phyloP scores from a whole-genome alignment of 2,329 filamentous ascomycete species.

The Cladophialophora psammophila region DNA sequence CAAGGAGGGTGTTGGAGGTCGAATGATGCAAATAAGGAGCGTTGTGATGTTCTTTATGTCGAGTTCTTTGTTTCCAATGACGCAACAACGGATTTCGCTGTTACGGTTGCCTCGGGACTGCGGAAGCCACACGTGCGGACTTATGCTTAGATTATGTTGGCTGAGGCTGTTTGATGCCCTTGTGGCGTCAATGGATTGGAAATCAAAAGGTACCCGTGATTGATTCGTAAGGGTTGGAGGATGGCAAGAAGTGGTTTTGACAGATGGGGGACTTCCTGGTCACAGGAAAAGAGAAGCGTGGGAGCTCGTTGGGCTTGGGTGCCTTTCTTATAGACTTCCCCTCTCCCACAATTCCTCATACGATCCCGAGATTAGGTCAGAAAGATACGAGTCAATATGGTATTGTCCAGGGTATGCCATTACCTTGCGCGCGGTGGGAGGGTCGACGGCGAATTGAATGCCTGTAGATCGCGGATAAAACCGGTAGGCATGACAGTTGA shows the following conservation, averaged over 20 bases:
- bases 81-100: constrained; percentile 29
- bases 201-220: constrained; percentile 18
- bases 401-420: neutral
- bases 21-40: constrained; percentile 13
- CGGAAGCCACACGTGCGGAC: constrained; percentile 29
- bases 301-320: constrained; percentile 13
- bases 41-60: constrained; percentile 26
- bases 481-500: constrained; percentile 19
- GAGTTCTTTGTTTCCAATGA: constrained; percentile 32
- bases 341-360: constrained; percentile 5
- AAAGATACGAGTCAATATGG: constrained; percentile 26
- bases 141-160: constrained; percentile 11
- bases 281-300: constrained; percentile 1
- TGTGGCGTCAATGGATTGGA: constrained; percentile 18
- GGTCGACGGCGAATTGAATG: constrained; percentile 27
- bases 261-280: neutral
- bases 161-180: constrained; percentile 18
- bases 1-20: neutral
- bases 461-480: constrained; percentile 31
- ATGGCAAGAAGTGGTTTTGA: constrained; percentile 6
- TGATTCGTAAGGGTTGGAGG: constrained; percentile 6
- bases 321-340: constrained; percentile 29
- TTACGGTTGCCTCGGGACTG: constrained; percentile 26
- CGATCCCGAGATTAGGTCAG: constrained; percentile 18
- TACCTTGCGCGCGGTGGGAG: neutral